Evolutionary conservation across 1,284 basidiomycete genomes (phyloP), one percentile per base, ranked within the genome.

Genomic region (Schizopora paradoxa): DNA sequence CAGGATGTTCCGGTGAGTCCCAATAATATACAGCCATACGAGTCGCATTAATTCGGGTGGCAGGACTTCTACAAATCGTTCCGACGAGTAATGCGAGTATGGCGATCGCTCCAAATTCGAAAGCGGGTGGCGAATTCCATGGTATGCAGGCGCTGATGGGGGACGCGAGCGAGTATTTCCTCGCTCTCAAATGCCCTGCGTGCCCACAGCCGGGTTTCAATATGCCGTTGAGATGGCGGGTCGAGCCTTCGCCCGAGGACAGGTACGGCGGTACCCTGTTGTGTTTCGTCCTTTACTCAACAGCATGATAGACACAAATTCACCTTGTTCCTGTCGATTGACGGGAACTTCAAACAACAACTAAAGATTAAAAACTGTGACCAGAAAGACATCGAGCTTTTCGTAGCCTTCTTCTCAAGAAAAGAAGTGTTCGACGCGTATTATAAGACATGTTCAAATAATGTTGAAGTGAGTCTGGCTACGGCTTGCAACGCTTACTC

Each of bases 201-300:
- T 65, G 63, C 37, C 60, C 60, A 4, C 52, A 62, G 35, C 45
- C 58, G 11, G 58, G 56, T 4, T 54, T 63, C 47, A 64, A 64
- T 48, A 47, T 62, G 8, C 46, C n/a, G n/a, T n/a, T n/a, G n/a
- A n/a, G 54, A 6, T 28, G 54, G 28, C 28, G 28, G 29, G 45
- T 27, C 6, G 51, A 49, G 21, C 26, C 32, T 6, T 47, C 55
- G 5, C n/a, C n/a, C n/a, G 25, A 41, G 6, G 40, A 56, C 18
- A 49, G 43, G 54, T n/a, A n/a, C 58, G 39, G 16, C 48, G 36
- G 26, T 46, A 11, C n/a, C n/a, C n/a, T n/a, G n/a, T n/a, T n/a
- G n/a, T 33, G 18, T 26, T 41, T 8, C 26, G 22, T 36, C 21
- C 18, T 23, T 4, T 19, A 19, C 11, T 40, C 25, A 21, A 19